A percentile compares a stretch with the other conserved stretches of the same genome.
Evolutionary conservation across 768 basidiomycete genomes (phyloP).

Genomic region (Chalciporus chontae): DNA sequence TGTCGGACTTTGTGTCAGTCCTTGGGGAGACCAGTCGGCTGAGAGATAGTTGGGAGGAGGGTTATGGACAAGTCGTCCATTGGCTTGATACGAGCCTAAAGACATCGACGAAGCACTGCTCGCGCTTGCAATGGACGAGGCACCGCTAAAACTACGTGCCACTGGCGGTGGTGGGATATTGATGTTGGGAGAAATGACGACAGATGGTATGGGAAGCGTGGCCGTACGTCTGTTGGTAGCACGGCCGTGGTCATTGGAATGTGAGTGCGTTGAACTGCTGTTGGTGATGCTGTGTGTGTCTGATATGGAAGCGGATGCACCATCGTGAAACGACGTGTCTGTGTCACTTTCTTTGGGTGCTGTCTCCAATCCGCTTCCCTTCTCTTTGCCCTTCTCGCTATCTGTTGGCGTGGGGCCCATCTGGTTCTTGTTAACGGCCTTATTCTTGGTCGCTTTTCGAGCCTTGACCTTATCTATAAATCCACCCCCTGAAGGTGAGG

Average conservation of each 20-base stretch:
- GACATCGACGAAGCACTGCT: constrained; percentile 23
- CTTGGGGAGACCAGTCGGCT: constrained; percentile 24
- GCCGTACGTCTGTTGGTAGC: background rate
- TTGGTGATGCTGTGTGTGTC: constrained; percentile 28
- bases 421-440: background rate
- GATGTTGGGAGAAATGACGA: constrained; percentile 24
- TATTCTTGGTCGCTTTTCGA: constrained; percentile 22
- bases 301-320: constrained; percentile 18
- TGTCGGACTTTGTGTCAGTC: background rate
- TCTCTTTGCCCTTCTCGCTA: constrained; percentile 6
- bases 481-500: constrained; percentile 37
- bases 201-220: constrained; percentile 20
- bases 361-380: background rate
- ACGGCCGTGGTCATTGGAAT: constrained; percentile 16
- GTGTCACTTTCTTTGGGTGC: constrained; percentile 21
- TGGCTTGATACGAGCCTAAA: constrained; percentile 5
- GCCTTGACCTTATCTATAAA: constrained; percentile 40
- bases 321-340: constrained; percentile 25
- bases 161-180: constrained; percentile 8
- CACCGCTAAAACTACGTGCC: constrained; percentile 19
- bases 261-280: constrained; percentile 22
- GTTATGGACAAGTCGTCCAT: constrained; percentile 2
- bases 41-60: constrained; percentile 22
- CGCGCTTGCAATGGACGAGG: constrained; percentile 20
- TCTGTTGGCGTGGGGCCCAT: background rate